These are phyloP conservation scores for Chlorociboria aeruginascens DNA, from an alignment of 495 filamentous ascomycete species.

Conservation along the genomic window DNA sequence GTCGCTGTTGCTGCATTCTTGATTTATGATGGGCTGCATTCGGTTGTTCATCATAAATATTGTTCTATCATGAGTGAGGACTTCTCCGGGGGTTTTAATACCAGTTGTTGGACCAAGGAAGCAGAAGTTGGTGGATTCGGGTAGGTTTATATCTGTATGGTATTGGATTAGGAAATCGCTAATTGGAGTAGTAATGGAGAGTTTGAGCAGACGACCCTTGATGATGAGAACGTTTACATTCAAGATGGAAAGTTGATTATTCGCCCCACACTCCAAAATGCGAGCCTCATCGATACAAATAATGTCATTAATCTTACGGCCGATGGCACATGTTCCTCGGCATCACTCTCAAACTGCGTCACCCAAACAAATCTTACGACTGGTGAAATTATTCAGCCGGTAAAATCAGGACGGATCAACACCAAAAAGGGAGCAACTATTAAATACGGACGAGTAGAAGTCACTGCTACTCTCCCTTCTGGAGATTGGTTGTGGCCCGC, in stretches of 20 bases:
- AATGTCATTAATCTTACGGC: slow-evolving; percentile 51
- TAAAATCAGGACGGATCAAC: slow-evolving; percentile 66
- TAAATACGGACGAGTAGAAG: slow-evolving; percentile 74
- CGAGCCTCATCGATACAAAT: slow-evolving; percentile 46
- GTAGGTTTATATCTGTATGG: slow-evolving; percentile 32
- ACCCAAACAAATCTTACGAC: slow-evolving; percentile 53
- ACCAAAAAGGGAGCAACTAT: slow-evolving; percentile 57
- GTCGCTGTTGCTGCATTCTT: slow-evolving; percentile 53
- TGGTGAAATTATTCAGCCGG: slow-evolving; percentile 63
- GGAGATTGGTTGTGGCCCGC: slow-evolving; percentile 89
- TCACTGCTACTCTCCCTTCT: slow-evolving; percentile 57
- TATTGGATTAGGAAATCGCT: not conserved
- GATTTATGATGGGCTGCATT: slow-evolving; percentile 56
- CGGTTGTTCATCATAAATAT: slow-evolving; percentile 63
- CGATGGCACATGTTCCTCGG: slow-evolving; percentile 54
- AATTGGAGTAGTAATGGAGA: slow-evolving; percentile 52
- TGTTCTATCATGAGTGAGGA: slow-evolving; percentile 60
- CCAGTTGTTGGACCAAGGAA: slow-evolving; percentile 61
- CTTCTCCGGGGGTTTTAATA: slow-evolving; percentile 49
- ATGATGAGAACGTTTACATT: slow-evolving; percentile 60
- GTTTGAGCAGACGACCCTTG: slow-evolving; percentile 62
- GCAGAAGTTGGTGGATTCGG: slow-evolving; percentile 74
- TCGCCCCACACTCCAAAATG: slow-evolving; percentile 65
- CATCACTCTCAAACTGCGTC: slow-evolving; percentile 41
- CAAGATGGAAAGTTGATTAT: slow-evolving; percentile 58